Conservation (phyloP, 1,284 basidiomycete species). For the Anthracocystis panici-leucophaei region DNA sequence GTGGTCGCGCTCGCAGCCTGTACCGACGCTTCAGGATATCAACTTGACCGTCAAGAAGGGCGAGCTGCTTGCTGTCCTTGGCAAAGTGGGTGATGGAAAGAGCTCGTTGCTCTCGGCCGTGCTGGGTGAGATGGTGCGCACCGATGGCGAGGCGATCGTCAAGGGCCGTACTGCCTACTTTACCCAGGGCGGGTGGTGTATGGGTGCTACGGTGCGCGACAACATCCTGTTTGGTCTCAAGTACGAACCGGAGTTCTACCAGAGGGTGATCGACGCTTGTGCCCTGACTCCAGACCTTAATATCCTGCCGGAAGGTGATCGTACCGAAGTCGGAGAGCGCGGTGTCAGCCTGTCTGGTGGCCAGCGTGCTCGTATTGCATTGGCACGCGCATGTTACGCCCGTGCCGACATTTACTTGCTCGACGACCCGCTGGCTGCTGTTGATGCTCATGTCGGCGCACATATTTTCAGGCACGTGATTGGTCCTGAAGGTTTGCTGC, state of each 20-base stretch:
- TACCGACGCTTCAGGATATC: slow-evolving; percentile 53
- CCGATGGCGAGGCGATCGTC: slow-evolving; percentile 59
- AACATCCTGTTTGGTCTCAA: slow-evolving; percentile 71
- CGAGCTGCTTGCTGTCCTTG: slow-evolving; percentile 64
- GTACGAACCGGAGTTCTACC: slow-evolving; percentile 73
- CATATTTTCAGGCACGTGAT: slow-evolving; percentile 67
- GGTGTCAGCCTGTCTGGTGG: slow-evolving; percentile 73
- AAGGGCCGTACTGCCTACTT: slow-evolving; percentile 77
- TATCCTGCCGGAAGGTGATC: slow-evolving; percentile 79
- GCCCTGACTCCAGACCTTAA: slow-evolving; percentile 75
- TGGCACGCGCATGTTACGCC: slow-evolving; percentile 80
- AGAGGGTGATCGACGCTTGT: slow-evolving; percentile 60
- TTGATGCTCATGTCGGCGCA: slow-evolving; percentile 69
- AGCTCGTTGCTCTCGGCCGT: slow-evolving; percentile 62
- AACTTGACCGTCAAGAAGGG: slow-evolving; percentile 56
- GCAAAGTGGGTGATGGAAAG: slow-evolving; percentile 68
- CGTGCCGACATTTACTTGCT: slow-evolving; percentile 77
- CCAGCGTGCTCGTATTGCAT: slow-evolving; percentile 78
- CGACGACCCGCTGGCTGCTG: slow-evolving; percentile 81
- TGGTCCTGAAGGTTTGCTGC: slow-evolving; percentile 48
- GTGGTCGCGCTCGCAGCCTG: slow-evolving; percentile 75
- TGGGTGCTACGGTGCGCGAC: slow-evolving; percentile 80
- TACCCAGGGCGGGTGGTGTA: slow-evolving; percentile 90
- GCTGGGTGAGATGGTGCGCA: slow-evolving; percentile 65
- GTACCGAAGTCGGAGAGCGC: slow-evolving; percentile 76